These are phyloP conservation scores for Dichotomopilus funicola DNA, from an alignment of 2,329 filamentous ascomycete genomes.

Conservation along the genomic window DNA sequence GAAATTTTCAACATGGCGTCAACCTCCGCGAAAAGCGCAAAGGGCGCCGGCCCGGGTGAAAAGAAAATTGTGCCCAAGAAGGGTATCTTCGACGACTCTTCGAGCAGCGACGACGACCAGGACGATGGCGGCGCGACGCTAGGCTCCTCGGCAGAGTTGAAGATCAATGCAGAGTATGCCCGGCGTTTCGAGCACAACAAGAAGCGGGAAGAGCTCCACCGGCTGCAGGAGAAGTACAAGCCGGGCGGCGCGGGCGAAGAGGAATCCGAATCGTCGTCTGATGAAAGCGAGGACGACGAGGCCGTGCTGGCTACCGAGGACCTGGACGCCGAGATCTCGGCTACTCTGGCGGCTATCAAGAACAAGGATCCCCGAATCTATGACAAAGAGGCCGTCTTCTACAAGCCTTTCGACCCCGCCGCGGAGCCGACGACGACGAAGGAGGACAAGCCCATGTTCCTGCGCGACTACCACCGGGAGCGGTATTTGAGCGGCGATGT, in stretches of 20 bases:
- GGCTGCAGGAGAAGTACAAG: constrained; percentile 80
- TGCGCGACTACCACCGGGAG: constrained; percentile 87
- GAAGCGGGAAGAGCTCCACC: constrained; percentile 80
- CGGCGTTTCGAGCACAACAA: constrained; percentile 93
- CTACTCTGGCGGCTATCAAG: constrained; percentile 78
- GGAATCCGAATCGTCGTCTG: constrained; percentile 53
- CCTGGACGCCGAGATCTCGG: constrained; percentile 80
- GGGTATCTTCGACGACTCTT: constrained; percentile 47
- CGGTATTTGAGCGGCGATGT: constrained; percentile 71
- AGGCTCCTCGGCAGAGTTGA: constrained; percentile 44
- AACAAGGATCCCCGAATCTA: constrained; percentile 90
- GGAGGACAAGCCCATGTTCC: constrained; percentile 76
- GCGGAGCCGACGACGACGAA: constrained; percentile 41
- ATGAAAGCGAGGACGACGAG: constrained; percentile 82
- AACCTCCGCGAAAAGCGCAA: constrained; percentile 10
- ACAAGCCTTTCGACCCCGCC: constrained; percentile 54
- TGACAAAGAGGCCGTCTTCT: constrained; percentile 74
- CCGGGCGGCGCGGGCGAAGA: constrained; percentile 41
- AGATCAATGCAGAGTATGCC: constrained; percentile 87
- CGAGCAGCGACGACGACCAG: constrained; percentile 38
- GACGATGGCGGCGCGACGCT: constrained; percentile 35
- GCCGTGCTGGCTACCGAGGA: constrained; percentile 79
- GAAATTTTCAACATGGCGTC: constrained; percentile 9
- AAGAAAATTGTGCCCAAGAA: constrained; percentile 34
- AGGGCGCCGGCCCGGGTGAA: constrained; percentile 7